Percentiles rank a stretch among this genome's conserved stretches.
These are phyloP conservation scores for Coniella lustricola DNA, from an alignment of 2,329 filamentous ascomycete species.

Conservation along the genomic window DNA sequence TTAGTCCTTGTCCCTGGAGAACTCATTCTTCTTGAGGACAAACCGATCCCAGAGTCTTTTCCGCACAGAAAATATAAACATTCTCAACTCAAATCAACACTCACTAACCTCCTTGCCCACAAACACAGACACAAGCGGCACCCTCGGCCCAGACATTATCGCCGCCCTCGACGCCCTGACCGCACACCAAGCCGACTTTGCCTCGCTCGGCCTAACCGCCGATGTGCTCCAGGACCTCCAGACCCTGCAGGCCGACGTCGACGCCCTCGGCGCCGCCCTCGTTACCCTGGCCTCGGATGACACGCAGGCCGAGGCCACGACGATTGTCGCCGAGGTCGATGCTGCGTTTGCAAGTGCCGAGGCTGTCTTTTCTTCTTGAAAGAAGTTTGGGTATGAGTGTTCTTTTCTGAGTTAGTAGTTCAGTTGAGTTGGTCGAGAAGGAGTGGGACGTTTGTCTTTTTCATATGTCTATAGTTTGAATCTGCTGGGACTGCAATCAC, in stretches of 20 bases:
- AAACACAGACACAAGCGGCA: constrained; percentile 1
- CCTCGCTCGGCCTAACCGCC: constrained; percentile 2
- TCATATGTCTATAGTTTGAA: too few species aligned
- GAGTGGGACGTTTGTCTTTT: too few species aligned
- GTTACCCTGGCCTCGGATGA: constrained; percentile 10
- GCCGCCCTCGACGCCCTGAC: constrained; percentile 9
- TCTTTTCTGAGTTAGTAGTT: too few species aligned
- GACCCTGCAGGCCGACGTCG: constrained; percentile 11
- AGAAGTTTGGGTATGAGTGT: too few species aligned
- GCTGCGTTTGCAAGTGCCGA: constrained; percentile 10
- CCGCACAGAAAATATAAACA: too few species aligned
- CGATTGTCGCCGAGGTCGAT: constrained; percentile 1
- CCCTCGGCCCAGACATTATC: constrained; percentile 10
- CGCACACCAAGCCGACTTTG: constrained; percentile 8
- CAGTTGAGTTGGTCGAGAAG: too few species aligned
- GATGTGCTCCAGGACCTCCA: constrained; percentile 11
- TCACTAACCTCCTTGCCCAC: neutral
- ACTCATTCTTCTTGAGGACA: too few species aligned
- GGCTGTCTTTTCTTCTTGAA: constrained; percentile 6
- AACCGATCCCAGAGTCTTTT: too few species aligned
- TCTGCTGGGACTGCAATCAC: too few species aligned
- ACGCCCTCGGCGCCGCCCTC: constrained; percentile 7
- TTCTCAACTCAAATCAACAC: too few species aligned
- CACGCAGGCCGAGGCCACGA: constrained; percentile 5
- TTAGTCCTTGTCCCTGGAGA: too few species aligned